phyloP scores from a whole-genome alignment of 371 early-diverging fungal species.

The Capniomyces stellatus region DNA sequence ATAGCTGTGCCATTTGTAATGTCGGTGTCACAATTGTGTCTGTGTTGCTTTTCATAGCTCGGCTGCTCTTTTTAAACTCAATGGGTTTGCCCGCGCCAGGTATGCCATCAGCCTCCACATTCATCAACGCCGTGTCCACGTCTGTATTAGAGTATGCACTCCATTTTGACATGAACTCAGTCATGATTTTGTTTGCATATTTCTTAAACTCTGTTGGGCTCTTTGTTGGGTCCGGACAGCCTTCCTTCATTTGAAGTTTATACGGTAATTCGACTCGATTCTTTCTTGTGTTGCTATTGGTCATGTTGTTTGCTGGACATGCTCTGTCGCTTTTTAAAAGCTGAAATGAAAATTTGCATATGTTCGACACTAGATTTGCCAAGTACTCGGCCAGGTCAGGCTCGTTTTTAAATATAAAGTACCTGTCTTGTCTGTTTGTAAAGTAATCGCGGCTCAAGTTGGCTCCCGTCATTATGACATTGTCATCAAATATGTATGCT shows the following conservation, averaged over 20 bases:
- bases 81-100: background rate
- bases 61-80: background rate
- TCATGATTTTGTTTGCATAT: constrained; percentile 30
- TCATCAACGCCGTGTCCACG: constrained; percentile 3
- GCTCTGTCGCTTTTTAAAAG: constrained; percentile 9
- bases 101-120: constrained; percentile 2
- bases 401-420: constrained; percentile 43
- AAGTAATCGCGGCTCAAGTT: constrained; percentile 91
- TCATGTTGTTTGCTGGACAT: background rate
- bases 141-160: background rate
- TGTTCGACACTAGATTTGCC: constrained; percentile 34
- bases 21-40: constrained; percentile 61
- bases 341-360: constrained; percentile 48
- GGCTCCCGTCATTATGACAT: constrained; percentile 84
- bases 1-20: constrained; percentile 72
- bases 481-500: constrained; percentile 73
- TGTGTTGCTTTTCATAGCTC: background rate
- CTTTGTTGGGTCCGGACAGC: constrained; percentile 42
- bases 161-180: constrained; percentile 29
- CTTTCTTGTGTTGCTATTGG: background rate
- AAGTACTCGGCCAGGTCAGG: constrained; percentile 46
- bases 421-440: constrained; percentile 85
- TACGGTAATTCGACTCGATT: background rate
- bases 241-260: constrained; percentile 4
- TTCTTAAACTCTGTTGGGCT: constrained; percentile 37